Evolutionary conservation across 345 rosid species (phyloP), one percentile per base, ranked within the genome.

Genomic region (Citrus inodora): DNA sequence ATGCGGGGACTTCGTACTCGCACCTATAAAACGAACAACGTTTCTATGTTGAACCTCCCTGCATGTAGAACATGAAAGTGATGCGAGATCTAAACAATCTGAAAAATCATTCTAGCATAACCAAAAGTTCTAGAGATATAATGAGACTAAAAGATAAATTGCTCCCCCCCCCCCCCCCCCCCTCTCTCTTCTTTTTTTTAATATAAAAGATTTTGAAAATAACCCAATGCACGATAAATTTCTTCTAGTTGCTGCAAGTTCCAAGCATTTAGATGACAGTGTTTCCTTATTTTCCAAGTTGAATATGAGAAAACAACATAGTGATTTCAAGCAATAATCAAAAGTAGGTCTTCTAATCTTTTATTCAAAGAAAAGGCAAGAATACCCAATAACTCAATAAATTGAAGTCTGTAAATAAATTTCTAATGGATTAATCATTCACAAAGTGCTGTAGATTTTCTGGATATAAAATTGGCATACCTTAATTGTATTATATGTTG

Each of bases 11-110:
- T 82, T 82, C 17, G 94, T 85, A 74, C 91, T 89, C 11, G 92
- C 97, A 79, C 97, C 97, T 70, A 92, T 83, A 79, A 92, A 90
- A 76, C 79, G 86, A 80, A 92, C 94, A 69, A 92, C 87, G 78
- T 92, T 90, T 79, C 75, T 80, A 80, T 92, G 93, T 33, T 83
- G 85, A 58, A 90, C 93, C 76, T 89, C 86, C 86, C 97, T 90
- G 87, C 83, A 85, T 46, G 67, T 51, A 32, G 64, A 61, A 65
- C 30, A n/a, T 69, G 38, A 63, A 74, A 83, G 64, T 71, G 17
- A 42, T 64, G 59, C 30, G 51, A 56, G 67, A 60, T 68, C 40
- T 22, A 58, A 37, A 30, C 30, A 64, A 75, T 53, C 51, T 22
- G 38, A 55, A 42, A 27, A 40, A 0, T 21, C 67, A 66, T 71